A percentile compares a stretch with the other conserved stretches of the same genome.
Conservation (phyloP, 164 flowering plant species). For the Aristolochia contorta region DNA sequence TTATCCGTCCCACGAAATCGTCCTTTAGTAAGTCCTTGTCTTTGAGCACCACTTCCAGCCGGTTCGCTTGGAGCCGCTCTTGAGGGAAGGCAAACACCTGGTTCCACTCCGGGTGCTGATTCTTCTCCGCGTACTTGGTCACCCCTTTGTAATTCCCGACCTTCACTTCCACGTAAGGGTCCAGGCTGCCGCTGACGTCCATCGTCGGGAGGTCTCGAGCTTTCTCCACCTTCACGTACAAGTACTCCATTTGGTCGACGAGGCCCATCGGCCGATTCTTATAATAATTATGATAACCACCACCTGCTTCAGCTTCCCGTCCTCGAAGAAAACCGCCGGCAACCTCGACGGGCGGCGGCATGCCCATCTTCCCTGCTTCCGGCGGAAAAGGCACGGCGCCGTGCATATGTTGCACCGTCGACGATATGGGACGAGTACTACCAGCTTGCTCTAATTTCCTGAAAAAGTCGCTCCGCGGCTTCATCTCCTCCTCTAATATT, state of each 20-base stretch:
- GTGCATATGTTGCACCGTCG: conserved; percentile 19
- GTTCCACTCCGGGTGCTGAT: conserved; percentile 61
- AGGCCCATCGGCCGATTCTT: conserved; percentile 48
- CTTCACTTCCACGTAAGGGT: conserved; percentile 85
- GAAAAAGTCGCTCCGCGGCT: conserved; percentile 32
- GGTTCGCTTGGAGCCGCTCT: conserved; percentile 45
- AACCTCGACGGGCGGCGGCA: background rate
- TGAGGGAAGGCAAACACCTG: conserved; percentile 67
- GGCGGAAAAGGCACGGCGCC: background rate
- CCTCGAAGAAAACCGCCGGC: background rate
- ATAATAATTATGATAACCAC: too few relatives aligned
- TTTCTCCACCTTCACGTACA: conserved; percentile 70
- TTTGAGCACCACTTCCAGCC: conserved; percentile 54
- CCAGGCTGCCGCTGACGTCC: conserved; percentile 66
- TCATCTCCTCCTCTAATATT: conserved; percentile 19
- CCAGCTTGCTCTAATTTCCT: conserved; percentile 31
- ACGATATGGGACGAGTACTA: too few relatives aligned
- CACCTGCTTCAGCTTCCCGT: too few relatives aligned
- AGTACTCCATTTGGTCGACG: conserved; percentile 68
- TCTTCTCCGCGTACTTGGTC: conserved; percentile 67
- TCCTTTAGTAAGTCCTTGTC: conserved; percentile 68
- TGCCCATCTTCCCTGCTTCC: background rate
- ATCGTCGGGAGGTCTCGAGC: conserved; percentile 68
- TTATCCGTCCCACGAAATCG: conserved; percentile 58
- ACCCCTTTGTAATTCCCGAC: conserved; percentile 74